These are phyloP conservation scores for Amylostereum chailletii DNA, from an alignment of 1,284 basidiomycete species.

Conservation along the genomic window DNA sequence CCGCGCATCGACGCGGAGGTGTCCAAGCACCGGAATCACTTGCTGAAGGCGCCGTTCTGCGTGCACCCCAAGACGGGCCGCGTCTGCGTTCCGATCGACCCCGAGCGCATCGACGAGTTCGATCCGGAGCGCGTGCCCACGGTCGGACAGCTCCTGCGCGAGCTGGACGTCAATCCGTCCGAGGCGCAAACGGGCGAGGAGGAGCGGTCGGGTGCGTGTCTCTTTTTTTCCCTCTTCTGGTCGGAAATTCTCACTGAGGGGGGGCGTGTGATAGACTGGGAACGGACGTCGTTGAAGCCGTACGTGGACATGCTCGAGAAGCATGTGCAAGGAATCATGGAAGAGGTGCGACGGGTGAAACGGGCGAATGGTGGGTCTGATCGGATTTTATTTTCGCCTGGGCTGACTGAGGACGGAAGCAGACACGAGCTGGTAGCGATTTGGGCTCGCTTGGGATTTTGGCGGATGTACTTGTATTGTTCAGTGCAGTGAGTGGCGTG, in stretches of 20 bases:
- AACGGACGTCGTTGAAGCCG: constrained; percentile 71
- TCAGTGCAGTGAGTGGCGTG: neutral
- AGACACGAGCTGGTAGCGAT: constrained; percentile 11
- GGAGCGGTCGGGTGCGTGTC: constrained; percentile 38
- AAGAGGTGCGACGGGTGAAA: constrained; percentile 45
- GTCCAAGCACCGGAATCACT: constrained; percentile 94
- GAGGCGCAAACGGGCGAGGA: constrained; percentile 17
- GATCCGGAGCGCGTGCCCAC: constrained; percentile 85
- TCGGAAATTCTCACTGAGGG: neutral
- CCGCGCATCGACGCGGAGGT: constrained; percentile 96
- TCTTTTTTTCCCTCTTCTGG: neutral
- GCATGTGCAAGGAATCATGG: constrained; percentile 56
- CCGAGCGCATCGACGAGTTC: constrained; percentile 71
- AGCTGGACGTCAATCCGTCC: constrained; percentile 51
- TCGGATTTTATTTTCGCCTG: neutral
- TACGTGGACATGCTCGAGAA: constrained; percentile 88
- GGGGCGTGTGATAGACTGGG: constrained; percentile 41
- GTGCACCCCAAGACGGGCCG: constrained; percentile 95
- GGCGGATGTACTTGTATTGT: neutral
- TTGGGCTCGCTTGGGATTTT: neutral
- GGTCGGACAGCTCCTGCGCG: constrained; percentile 72
- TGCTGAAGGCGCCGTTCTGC: constrained; percentile 97
- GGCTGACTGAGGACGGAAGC: neutral
- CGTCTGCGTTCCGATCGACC: constrained; percentile 91
- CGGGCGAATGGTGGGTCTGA: constrained; percentile 21